Base-by-base conservation (phyloP, 78 protist genomes). In the Bodo saltans region DNA sequence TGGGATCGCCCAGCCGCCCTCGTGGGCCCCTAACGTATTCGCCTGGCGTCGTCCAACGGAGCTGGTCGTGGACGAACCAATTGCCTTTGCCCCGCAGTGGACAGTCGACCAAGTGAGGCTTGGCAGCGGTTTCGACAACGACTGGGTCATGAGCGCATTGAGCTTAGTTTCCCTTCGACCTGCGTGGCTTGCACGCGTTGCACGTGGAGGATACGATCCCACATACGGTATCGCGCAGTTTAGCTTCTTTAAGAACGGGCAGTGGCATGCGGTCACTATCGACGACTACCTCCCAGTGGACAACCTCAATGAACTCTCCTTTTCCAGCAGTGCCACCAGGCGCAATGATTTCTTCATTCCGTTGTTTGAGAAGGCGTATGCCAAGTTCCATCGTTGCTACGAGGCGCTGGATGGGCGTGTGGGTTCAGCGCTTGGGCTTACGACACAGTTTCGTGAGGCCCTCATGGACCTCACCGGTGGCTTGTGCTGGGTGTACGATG, bases 361-460 rank as follows among this genome's bases (percentile, higher is more conserved):
- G 32, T 23, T 90, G 32, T 29, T 87, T 33, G 93, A 90, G 72
- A 90, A 90, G 73, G 93, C 93, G 42, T 86, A 78, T 74, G 93
- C 93, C 41, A 88, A 90, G 78, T 47, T 83, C 28, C 76, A 60
- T 34, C 70, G 86, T 25, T 74, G 78, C 41, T 90, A 88, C 74
- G 73, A 74, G 42, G 28, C 78, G 41, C 74, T 86, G 34, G 84
- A 47, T 47, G 60, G 60, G n/a, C 60, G 60, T 8, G 60, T 17
- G 60, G 60, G 8, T 8, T 47, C 60, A 17, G 60, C n/a, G 60
- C 60, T 17, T 47, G n/a, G n/a, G n/a, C n/a, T n/a, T n/a, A n/a
- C n/a, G n/a, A n/a, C n/a, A n/a, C n/a, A n/a, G n/a, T n/a, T n/a
- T n/a, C n/a, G n/a, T n/a, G n/a, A n/a, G 12, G 81, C 81, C 69